Conservation (phyloP, 2,329 filamentous ascomycete genomes). For the Cordyceps pruinosa region DNA sequence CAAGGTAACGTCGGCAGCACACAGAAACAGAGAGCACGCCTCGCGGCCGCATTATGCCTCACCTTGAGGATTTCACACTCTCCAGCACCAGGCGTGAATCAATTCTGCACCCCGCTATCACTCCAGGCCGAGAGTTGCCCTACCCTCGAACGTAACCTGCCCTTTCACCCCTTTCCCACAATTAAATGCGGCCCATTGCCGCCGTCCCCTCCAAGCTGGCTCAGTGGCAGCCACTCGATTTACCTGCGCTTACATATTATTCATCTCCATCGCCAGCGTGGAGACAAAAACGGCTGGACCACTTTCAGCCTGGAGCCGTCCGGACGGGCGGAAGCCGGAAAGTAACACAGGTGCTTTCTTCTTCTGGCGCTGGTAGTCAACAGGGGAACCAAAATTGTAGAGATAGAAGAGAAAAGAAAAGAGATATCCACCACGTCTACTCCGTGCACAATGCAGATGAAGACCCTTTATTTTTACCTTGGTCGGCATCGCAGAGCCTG, state of each 20-base stretch:
- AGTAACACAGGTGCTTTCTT: not conserved
- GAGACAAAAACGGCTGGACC: not conserved
- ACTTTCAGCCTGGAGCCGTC: not conserved
- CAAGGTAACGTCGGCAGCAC: slow-evolving; percentile 1
- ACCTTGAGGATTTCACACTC: not conserved
- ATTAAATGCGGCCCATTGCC: slow-evolving; percentile 8
- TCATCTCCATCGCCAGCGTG: not conserved
- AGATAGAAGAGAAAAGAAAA: too few relatives aligned
- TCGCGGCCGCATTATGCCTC: not conserved
- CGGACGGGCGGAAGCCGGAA: slow-evolving; percentile 10
- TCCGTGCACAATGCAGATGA: too few relatives aligned
- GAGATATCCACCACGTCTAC: too few relatives aligned
- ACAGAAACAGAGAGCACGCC: not conserved
- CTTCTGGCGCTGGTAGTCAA: not conserved
- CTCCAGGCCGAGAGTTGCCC: not conserved
- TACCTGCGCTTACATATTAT: not conserved
- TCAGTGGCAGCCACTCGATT: not conserved
- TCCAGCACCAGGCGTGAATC: not conserved
- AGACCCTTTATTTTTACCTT: not conserved
- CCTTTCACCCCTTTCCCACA: not conserved
- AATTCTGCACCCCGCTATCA: not conserved
- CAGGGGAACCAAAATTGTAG: not conserved
- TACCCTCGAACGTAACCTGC: slow-evolving; percentile 5
- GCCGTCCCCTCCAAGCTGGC: not conserved
- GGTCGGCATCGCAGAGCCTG: not conserved